phyloP scores from a whole-genome alignment of 352 stramenopile species.

The Phytophthora pini region DNA sequence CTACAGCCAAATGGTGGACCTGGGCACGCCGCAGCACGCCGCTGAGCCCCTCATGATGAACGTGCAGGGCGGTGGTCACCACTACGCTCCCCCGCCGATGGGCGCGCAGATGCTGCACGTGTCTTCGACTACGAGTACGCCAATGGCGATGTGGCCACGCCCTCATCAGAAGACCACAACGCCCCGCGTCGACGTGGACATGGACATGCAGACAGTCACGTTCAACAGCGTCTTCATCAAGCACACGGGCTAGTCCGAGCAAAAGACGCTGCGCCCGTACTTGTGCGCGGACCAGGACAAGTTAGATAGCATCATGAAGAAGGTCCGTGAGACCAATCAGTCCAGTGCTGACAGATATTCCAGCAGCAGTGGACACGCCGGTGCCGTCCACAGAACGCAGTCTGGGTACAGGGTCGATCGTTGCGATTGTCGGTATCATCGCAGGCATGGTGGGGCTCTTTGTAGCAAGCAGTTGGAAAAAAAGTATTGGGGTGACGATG shows the following conservation, averaged over 20 bases:
- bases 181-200: slow-evolving; percentile 61
- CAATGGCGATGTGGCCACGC: slow-evolving; percentile 44
- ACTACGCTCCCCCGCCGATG: slow-evolving; percentile 54
- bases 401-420: slow-evolving; percentile 67
- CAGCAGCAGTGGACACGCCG: slow-evolving; percentile 2
- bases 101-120: slow-evolving; percentile 62
- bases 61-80: slow-evolving; percentile 44
- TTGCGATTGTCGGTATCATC: slow-evolving; percentile 75
- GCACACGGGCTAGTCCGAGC: slow-evolving; percentile 51
- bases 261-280: slow-evolving; percentile 47
- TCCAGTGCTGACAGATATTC: slow-evolving; percentile 28
- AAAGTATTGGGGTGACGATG: slow-evolving; percentile 63
- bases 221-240: slow-evolving; percentile 71
- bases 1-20: slow-evolving; percentile 57
- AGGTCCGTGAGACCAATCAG: slow-evolving; percentile 51
- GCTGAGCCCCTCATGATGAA: slow-evolving; percentile 72
- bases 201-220: slow-evolving; percentile 62
- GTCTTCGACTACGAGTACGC: slow-evolving; percentile 63
- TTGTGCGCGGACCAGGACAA: slow-evolving; percentile 48
- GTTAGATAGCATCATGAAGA: slow-evolving; percentile 55
- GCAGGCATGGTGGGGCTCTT: slow-evolving; percentile 68
- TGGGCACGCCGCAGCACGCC: slow-evolving; percentile 41
- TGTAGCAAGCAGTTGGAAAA: slow-evolving; percentile 64
- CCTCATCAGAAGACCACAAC: slow-evolving; percentile 62
- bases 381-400: slow-evolving; percentile 10